Evolutionary conservation across 371 early-diverging fungal species (phyloP), one percentile per base, ranked within the genome.

Genomic region (Mucor racemosus): DNA sequence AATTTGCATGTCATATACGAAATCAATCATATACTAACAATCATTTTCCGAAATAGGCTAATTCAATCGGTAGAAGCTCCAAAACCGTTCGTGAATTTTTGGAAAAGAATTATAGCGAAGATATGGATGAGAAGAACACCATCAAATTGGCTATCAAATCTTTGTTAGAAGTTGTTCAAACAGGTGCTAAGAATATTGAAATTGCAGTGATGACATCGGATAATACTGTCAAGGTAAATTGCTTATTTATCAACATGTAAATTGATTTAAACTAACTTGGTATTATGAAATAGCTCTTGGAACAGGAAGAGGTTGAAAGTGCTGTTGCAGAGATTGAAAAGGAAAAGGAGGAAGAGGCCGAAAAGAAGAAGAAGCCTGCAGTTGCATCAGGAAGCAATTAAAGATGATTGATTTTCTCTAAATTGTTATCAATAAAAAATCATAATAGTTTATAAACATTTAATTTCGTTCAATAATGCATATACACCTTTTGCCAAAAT

Each of bases 171-270:
- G 95, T 98, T 68, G 99, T 99, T 40, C 99, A 99, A 88, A 97
- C 97, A 5, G 98, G 99, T 56, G 95, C 99, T 59, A 97, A 97
- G 85, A 97, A 97, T 80, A 96, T 99, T 77, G 99, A 99, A 73
- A 92, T 99, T 73, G 95, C 95, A 19, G 87, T 94, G 15, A 95
- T 97, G 94, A 89, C 90, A 46, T 68, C 85, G 19, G 92, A 92
- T 70, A 82, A 87, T 50, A 76, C 76, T 11, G 77, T 91, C 42
- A 86, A 88, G 86, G 93, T 93, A 85, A 62, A 36, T n/a, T 8
- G 46, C 15, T 15, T 17, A 19, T 1, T 21, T n/a, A 1, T 48
- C 7, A 9, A 9, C 19, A 15, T 19, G 8, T 9, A 19, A 21
- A 8, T n/a, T 44, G 46, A 31, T 17, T 8, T 34, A 19, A 4